phyloP scores from a whole-genome alignment of 192 early-diverging fungal species.

The Rhizophagus clarus region DNA sequence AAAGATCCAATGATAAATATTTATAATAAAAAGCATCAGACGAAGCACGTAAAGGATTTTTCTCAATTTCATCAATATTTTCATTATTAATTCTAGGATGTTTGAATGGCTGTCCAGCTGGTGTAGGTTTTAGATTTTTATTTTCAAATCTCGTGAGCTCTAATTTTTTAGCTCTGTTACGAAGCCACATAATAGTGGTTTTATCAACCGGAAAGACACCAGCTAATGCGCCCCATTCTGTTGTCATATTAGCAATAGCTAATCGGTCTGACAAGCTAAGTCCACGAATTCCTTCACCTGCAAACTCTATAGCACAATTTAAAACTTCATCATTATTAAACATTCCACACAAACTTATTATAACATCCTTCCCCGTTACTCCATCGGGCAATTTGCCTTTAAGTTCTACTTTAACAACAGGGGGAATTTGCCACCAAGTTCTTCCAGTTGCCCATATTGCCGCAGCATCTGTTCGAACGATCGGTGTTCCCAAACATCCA shows the following conservation, averaged over 20 bases:
- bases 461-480: constrained; percentile 97
- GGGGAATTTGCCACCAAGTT: constrained; percentile 99
- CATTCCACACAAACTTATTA: constrained; percentile 89
- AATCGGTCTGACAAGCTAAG: constrained; percentile 88
- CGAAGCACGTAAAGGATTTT: constrained; percentile 52
- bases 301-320: constrained; percentile 96
- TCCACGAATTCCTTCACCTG: constrained; percentile 64
- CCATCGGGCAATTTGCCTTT: constrained; percentile 74
- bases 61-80: constrained; percentile 44
- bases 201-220: constrained; percentile 96
- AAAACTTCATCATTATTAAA: constrained; percentile 95
- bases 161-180: constrained; percentile 59
- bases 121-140: constrained; percentile 46
- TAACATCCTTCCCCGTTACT: constrained; percentile 97
- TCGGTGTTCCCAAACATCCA: constrained; percentile 92
- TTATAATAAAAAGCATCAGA: constrained; percentile 78
- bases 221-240: constrained; percentile 98
- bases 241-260: constrained; percentile 99
- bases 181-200: constrained; percentile 71
- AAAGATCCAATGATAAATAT: constrained; percentile 83
- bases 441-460: constrained; percentile 97
- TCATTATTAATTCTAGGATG: constrained; percentile 62
- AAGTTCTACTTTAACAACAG: constrained; percentile 89
- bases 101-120: constrained; percentile 48
- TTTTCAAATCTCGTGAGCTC: constrained; percentile 55